Evolutionary conservation across 2,329 filamentous ascomycete genomes (phyloP), one percentile per base, ranked within the genome.

Genomic region (Alternaria triticimaculans): DNA sequence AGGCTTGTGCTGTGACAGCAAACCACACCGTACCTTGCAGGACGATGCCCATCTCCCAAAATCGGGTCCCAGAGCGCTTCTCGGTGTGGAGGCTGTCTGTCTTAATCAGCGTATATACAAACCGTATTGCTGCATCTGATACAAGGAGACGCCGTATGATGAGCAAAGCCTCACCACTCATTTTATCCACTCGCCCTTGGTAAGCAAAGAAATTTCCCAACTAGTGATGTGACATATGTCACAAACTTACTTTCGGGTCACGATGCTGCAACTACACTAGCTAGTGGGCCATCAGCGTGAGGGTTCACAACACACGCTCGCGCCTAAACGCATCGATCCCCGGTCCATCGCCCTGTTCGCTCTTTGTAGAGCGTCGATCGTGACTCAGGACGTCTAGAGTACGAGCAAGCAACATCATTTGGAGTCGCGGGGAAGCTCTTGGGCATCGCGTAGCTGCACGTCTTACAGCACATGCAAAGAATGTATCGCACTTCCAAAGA

Each of bases 21-120:
- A 25, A 20, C 43, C 25, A 51, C 21, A 48, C 23, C 18, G 53
- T 57, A 50, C 53, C 53, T 50, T 50, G 25, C 58, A 60, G 41
- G 28, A 45, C 5, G 43, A 23, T 4, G 11, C 3, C 3, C 12
- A 41, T 43, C 18, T 23, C 15, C 18, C n/a, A 28, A 45, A 12
- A 30, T n/a, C 9, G 5, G 15, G n/a, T 12, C 18, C 12, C 37
- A 18, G 37, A 37, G 21, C 15, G 21, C 37, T 55, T n/a, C 43
- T 46, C 21, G 41, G 21, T 60, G n/a, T 9, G 20, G 14, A 20
- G n/a, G 37, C n/a, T 14, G 6, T 48, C 9, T 25, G 5, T 5
- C 8, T 55, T 33, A 50, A 30, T 55, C 37, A 23, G 10, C 26
- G 41, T 14, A n/a, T 4, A 21, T 21, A n/a, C 9, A 6, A 14